A percentile compares a stretch with the other conserved stretches of the same genome.
Evolutionary conservation across 2,329 filamentous ascomycete species (phyloP).

Genomic region (Xylaria multiplex): DNA sequence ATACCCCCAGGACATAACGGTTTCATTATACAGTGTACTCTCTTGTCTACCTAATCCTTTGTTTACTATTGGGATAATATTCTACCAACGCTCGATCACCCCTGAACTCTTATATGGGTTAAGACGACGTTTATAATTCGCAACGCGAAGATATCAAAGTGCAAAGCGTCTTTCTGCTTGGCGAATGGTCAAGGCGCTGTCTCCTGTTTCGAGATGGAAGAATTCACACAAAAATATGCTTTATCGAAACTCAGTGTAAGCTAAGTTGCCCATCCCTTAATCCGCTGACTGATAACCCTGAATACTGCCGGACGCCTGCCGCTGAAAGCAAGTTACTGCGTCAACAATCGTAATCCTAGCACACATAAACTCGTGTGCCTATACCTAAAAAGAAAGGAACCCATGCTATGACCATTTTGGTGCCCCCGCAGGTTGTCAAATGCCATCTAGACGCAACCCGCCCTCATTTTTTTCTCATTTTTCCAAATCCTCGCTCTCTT

Average conservation of each 20-base stretch:
- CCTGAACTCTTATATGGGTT: not conserved
- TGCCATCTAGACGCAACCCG: not conserved
- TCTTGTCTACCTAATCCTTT: too few relatives aligned
- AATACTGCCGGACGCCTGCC: conserved; percentile 25
- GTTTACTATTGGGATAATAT: too few relatives aligned
- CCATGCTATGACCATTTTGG: not conserved
- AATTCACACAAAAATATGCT: not conserved
- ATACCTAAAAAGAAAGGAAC: conserved; percentile 13
- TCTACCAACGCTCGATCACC: not conserved
- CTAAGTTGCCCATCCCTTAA: not conserved
- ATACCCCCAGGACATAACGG: too few relatives aligned
- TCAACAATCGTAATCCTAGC: conserved; percentile 2
- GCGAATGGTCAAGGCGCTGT: not conserved
- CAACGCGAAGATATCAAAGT: too few relatives aligned
- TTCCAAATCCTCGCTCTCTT: not conserved
- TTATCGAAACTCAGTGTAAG: not conserved
- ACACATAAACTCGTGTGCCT: not conserved
- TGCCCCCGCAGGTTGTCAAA: not conserved
- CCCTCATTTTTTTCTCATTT: not conserved
- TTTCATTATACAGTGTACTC: too few relatives aligned
- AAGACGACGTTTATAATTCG: not conserved
- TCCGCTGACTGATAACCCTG: not conserved
- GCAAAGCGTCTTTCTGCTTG: not conserved
- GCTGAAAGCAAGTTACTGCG: conserved; percentile 1
- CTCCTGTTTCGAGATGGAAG: not conserved